Percentiles rank a stretch among this genome's conserved stretches.
phyloP scores from a whole-genome alignment of 2,329 filamentous ascomycete species.

The Scleromitrula shiraiana region DNA sequence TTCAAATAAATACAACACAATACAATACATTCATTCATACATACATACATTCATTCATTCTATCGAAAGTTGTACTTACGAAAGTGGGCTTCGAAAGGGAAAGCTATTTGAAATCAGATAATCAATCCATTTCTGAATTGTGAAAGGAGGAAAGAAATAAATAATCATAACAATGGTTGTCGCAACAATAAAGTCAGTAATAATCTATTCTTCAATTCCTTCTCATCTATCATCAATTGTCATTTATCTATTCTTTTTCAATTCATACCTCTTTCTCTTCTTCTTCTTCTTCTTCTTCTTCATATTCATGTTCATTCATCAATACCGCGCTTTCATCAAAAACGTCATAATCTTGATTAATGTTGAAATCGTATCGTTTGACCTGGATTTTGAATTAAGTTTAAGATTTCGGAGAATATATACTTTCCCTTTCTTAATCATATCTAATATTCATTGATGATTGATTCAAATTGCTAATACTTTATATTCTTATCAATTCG shows the following conservation, averaged over 20 bases:
- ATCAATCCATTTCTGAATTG: not conserved
- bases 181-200: constrained; percentile 56
- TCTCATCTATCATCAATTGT: not conserved
- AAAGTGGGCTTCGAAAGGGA: not conserved
- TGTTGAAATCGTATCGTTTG: not conserved
- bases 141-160: not conserved
- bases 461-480: not conserved
- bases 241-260: not conserved
- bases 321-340: too few relatives aligned
- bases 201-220: too few relatives aligned
- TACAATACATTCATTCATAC: too few relatives aligned
- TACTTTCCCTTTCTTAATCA: too few relatives aligned
- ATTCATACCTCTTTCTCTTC: constrained; percentile 7
- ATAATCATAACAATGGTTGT: constrained; percentile 37
- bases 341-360: not conserved
- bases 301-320: constrained; percentile 1
- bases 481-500: constrained; percentile 14
- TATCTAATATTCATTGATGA: too few relatives aligned
- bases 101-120: too few relatives aligned
- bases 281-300: constrained; percentile 3
- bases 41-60: too few relatives aligned
- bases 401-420: not conserved
- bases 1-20: too few relatives aligned
- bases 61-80: too few relatives aligned
- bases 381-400: too few relatives aligned